phyloP scores from a whole-genome alignment of 1,284 basidiomycete genomes.

The Hemileia vastatrix region DNA sequence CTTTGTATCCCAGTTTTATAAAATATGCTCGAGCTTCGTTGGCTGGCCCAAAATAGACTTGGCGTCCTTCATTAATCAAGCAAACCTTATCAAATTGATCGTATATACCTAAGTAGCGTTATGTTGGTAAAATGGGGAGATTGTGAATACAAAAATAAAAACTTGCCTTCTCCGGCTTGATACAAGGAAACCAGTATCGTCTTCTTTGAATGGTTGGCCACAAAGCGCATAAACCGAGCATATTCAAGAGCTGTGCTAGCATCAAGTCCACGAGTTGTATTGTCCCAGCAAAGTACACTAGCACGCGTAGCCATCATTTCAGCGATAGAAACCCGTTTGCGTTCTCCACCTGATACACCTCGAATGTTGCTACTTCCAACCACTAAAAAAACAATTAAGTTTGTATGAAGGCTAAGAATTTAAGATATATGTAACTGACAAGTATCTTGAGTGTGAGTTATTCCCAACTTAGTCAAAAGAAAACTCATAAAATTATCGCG shows the following conservation, averaged over 20 bases:
- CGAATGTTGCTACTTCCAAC: conserved; percentile 52
- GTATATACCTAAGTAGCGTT: conserved; percentile 47
- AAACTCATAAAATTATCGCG: conserved; percentile 50
- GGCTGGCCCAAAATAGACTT: conserved; percentile 69
- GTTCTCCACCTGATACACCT: conserved; percentile 54
- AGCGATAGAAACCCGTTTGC: conserved; percentile 56
- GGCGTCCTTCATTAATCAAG: conserved; percentile 63
- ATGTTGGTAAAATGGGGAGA: not conserved
- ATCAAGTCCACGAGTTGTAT: conserved; percentile 65
- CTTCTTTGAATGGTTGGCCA: conserved; percentile 53
- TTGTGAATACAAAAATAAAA: conserved; percentile 46
- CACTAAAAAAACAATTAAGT: conserved; percentile 61
- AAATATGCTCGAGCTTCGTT: conserved; percentile 67
- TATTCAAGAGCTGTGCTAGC: conserved; percentile 55
- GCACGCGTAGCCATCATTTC: conserved; percentile 51
- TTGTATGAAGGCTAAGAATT: conserved; percentile 41
- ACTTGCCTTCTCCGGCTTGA: conserved; percentile 54
- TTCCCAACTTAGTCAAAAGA: conserved; percentile 55
- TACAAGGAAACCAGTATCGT: conserved; percentile 54
- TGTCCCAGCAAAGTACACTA: conserved; percentile 46
- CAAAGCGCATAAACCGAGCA: conserved; percentile 51
- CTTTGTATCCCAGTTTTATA: conserved; percentile 48
- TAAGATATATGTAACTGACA: conserved; percentile 46
- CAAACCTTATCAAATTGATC: conserved; percentile 66
- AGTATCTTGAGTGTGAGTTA: conserved; percentile 56